Evolutionary conservation across 2,329 filamentous ascomycete genomes (phyloP).

Genomic region (Pseudogymnoascus destructans): DNA sequence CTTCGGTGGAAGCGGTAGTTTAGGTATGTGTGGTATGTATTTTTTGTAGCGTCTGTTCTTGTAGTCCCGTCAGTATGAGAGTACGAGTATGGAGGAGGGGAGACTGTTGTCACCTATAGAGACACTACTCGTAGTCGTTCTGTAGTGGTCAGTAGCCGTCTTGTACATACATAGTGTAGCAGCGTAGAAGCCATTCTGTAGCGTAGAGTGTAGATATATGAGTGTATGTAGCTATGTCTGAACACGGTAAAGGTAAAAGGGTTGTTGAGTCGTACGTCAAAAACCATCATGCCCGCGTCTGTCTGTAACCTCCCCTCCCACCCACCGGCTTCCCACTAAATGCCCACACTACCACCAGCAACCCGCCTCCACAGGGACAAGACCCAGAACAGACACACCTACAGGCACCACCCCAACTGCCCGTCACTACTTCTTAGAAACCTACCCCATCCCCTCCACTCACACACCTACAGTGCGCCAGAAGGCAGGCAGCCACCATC

Average conservation of each 20-base stretch:
- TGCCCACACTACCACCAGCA: neutral
- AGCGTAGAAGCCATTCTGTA: neutral
- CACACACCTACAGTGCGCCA: neutral
- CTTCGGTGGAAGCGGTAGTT: neutral
- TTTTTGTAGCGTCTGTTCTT: neutral
- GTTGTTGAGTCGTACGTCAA: neutral
- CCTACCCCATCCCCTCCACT: neutral
- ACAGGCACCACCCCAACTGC: neutral
- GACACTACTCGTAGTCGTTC: neutral
- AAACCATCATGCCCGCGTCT: neutral
- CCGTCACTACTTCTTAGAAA: neutral
- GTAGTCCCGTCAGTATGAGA: neutral
- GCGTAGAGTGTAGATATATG: neutral
- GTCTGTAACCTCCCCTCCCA: neutral
- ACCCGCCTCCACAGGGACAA: neutral
- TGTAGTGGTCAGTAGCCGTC: neutral
- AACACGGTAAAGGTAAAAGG: neutral
- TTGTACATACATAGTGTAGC: neutral
- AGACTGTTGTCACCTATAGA: neutral
- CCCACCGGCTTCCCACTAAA: neutral
- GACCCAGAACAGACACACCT: neutral
- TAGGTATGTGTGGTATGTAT: neutral
- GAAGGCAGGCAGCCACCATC: conserved; percentile 7
- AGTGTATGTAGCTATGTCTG: neutral
- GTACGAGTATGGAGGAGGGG: no score